Evolutionary conservation across 2,329 filamentous ascomycete genomes (phyloP).

Genomic region (Fusarium sp.): DNA sequence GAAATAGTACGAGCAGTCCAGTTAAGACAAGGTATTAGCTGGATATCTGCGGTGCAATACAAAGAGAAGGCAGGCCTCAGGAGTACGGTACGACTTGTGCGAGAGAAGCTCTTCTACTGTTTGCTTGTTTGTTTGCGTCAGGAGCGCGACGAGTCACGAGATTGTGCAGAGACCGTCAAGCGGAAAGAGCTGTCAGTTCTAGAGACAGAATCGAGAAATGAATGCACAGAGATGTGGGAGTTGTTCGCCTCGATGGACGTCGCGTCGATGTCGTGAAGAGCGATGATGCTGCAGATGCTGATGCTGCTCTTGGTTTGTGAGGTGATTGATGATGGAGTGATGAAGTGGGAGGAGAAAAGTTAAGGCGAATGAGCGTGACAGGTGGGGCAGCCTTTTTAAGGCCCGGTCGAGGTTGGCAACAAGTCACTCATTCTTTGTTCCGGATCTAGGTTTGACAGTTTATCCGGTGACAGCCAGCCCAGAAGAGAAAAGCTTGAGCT

Average conservation of each 20-base stretch:
- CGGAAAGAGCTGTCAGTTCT: conserved; percentile 34
- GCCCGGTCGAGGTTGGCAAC: conserved; percentile 1
- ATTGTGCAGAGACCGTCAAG: conserved; percentile 40
- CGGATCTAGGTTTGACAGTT: conserved; percentile 16
- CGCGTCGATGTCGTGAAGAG: conserved; percentile 18
- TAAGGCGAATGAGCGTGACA: conserved; percentile 29
- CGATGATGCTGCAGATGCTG: conserved; percentile 23
- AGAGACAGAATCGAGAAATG: conserved; percentile 25
- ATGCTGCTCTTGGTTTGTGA: conserved; percentile 26
- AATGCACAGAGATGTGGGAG: conserved; percentile 25
- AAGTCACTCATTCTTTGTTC: conserved; percentile 13
- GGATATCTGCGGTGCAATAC: conserved; percentile 42
- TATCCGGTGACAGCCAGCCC: conserved; percentile 20
- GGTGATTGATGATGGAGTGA: conserved; percentile 40
- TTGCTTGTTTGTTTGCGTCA: conserved; percentile 40
- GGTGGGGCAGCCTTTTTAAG: conserved; percentile 43
- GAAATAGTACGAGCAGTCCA: conserved; percentile 33
- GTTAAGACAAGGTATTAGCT: conserved; percentile 20
- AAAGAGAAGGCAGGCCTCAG: conserved; percentile 46
- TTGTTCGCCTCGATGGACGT: conserved; percentile 30
- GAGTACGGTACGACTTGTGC: conserved; percentile 47
- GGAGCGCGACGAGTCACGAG: conserved; percentile 48
- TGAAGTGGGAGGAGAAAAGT: conserved; percentile 33
- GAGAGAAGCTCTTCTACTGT: conserved; percentile 50
- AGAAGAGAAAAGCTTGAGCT: conserved; percentile 13